A percentile compares a stretch with the other conserved stretches of the same genome.
Evolutionary conservation across 2,329 filamentous ascomycete species (phyloP).

Genomic region (Phyllosticta citribraziliensis): DNA sequence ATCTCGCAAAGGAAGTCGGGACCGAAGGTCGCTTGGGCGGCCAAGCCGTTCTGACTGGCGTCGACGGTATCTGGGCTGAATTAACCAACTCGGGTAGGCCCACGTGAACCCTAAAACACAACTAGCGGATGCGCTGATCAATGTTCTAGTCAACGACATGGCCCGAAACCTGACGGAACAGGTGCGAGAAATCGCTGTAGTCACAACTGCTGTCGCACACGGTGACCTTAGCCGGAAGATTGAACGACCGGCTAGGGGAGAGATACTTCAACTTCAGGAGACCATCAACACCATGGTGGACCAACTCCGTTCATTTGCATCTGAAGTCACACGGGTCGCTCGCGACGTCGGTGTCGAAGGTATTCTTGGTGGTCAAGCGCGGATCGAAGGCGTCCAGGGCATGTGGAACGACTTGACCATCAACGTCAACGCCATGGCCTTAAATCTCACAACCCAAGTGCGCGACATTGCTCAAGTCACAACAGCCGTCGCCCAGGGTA

Average conservation of each 20-base stretch:
- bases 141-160: slow-evolving; percentile 75
- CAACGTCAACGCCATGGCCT: slow-evolving; percentile 45
- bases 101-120: not conserved
- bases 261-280: slow-evolving; percentile 90
- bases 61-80: slow-evolving; percentile 96
- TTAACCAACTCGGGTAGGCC: slow-evolving; percentile 54
- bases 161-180: slow-evolving; percentile 96
- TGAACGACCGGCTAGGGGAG: slow-evolving; percentile 82
- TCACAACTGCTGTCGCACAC: slow-evolving; percentile 88
- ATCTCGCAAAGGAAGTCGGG: slow-evolving; percentile 88
- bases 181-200: slow-evolving; percentile 93
- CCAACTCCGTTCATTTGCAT: slow-evolving; percentile 54
- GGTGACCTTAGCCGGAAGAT: slow-evolving; percentile 96
- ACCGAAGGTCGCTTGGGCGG: slow-evolving; percentile 91
- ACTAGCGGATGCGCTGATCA: not conserved
- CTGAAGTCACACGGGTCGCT: slow-evolving; percentile 55
- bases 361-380: slow-evolving; percentile 53
- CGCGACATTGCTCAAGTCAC: slow-evolving; percentile 45
- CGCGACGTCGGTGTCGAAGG: slow-evolving; percentile 56
- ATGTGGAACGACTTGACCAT: slow-evolving; percentile 57
- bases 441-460: slow-evolving; percentile 44
- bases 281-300: slow-evolving; percentile 67
- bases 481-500: slow-evolving; percentile 42
- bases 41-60: slow-evolving; percentile 85
- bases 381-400: slow-evolving; percentile 55